Base-by-base conservation (phyloP, 23 red algal genomes). In the Cyanidium caldarium region DNA sequence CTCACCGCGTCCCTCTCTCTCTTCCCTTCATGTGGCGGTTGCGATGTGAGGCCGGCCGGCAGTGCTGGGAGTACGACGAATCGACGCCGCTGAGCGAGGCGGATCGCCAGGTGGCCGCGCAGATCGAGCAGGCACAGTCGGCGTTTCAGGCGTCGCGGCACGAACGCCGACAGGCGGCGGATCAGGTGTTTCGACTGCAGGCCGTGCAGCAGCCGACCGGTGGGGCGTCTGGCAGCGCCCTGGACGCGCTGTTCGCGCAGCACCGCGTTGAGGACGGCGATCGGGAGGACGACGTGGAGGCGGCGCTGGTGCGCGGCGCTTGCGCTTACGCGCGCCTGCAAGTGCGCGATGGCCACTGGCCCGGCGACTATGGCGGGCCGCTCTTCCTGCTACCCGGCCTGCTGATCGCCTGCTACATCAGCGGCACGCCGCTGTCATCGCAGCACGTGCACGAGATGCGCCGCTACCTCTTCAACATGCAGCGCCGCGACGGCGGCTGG, bases 291-390 rank as follows among this genome's bases (percentile, higher is more conserved):
- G 65, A 37, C 30, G 10, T 39, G 16, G 37, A 68, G 2, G 34
- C 34, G 37, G 37, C 65, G 25, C 34, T 39, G 29, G 12, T 12
- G 65, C 65, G 65, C 31, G 34, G 37, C 65, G 16, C 37, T 37
- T 37, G 65, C 37, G 31, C 10, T 31, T 68, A 39, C 37, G 65
- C 37, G 17, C 65, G 33, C 16, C 65, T 98, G 44, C 92, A 98
- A 37, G 80, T 77, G 37, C 65, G 36, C 37, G 92, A 98, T 71
- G 92, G 92, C 16, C 92, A 98, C 71, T 89, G 84, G 84, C 79
- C 92, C 2, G 92, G 92, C 29, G 92, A 98, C 65, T 98, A 98
- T 77, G 92, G 73, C 16, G 92, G 92, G 19, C 92, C 92, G 0
- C 74, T 98, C 68, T 98, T 98, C 56, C 65, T 98, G n/a, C 39